These are phyloP conservation scores for Tetrahymena borealis DNA, from an alignment of 73 alveolate species.

Conservation along the genomic window DNA sequence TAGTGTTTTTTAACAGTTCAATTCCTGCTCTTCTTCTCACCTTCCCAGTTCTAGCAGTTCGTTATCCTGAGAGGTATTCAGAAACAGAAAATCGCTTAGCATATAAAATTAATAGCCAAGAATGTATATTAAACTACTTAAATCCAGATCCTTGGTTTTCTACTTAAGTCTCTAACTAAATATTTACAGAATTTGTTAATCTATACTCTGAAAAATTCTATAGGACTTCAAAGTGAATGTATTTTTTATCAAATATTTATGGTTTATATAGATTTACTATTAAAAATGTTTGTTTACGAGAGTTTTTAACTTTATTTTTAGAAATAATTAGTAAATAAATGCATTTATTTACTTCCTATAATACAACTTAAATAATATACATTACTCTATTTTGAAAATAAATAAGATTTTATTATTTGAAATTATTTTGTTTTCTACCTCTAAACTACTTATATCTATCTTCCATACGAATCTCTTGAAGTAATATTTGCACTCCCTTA, in stretches of 20 bases:
- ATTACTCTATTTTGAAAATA: too few species aligned
- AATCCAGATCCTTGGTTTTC: neutral
- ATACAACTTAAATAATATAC: too few species aligned
- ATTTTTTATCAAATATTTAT: neutral
- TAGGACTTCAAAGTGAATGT: neutral
- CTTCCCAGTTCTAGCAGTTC: neutral
- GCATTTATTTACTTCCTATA: too few species aligned
- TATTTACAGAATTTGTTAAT: neutral
- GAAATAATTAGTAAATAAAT: too few species aligned
- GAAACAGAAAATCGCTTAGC: neutral
- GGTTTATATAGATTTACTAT: too few species aligned
- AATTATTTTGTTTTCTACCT: too few species aligned
- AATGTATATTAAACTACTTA: neutral
- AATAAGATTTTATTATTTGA: too few species aligned
- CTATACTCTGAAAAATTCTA: neutral
- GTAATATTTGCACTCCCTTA: too few species aligned
- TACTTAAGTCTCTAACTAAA: neutral
- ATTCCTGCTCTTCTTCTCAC: neutral
- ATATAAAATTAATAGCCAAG: neutral
- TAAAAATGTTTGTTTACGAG: too few species aligned
- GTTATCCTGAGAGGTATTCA: neutral
- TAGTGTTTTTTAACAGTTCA: neutral
- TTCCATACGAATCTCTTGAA: too few species aligned
- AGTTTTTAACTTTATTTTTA: too few species aligned
- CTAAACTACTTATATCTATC: too few species aligned